Conservation (phyloP, 208 protist genomes). For the Trypanosomatidae sp. region DNA sequence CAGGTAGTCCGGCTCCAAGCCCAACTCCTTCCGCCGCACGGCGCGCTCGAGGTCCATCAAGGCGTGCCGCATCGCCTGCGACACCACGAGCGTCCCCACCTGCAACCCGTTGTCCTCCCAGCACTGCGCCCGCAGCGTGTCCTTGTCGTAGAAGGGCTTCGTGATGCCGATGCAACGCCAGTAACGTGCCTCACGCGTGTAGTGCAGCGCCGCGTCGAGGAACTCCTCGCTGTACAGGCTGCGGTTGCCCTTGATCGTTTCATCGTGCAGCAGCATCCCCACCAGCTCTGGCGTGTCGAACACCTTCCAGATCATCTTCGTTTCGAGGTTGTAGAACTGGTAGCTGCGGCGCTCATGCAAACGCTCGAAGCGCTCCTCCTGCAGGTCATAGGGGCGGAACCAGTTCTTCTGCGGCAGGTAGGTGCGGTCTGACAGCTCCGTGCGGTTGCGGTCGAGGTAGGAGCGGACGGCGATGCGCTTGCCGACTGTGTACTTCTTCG, state of each 20-base stretch:
- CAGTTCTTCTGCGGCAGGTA: conserved; percentile 87
- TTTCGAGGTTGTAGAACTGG: conserved; percentile 86
- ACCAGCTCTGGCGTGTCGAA: conserved; percentile 89
- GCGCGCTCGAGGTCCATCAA: conserved; percentile 91
- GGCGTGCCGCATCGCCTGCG: conserved; percentile 89
- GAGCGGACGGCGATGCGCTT: conserved; percentile 81
- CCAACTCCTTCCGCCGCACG: conserved; percentile 76
- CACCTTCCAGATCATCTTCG: conserved; percentile 86
- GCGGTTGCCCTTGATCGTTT: conserved; percentile 85
- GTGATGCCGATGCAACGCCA: conserved; percentile 92
- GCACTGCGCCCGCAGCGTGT: conserved; percentile 83
- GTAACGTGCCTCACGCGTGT: conserved; percentile 79
- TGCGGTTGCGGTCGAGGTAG: conserved; percentile 88
- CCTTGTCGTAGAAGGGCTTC: conserved; percentile 86
- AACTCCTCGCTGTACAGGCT: too few species aligned
- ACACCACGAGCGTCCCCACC: conserved; percentile 82
- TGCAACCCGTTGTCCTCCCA: conserved; percentile 86
- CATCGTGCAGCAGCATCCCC: conserved; percentile 85
- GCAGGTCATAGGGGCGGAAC: conserved; percentile 67
- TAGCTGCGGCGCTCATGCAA: conserved; percentile 59
- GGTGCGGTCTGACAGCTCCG: conserved; percentile 89
- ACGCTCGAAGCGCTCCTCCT: conserved; percentile 37
- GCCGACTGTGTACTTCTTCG: conserved; percentile 70
- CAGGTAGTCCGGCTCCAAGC: conserved; percentile 84
- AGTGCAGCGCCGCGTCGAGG: conserved; percentile 83